Percentiles rank a stretch among this genome's conserved stretches.
Conservation (phyloP, 441 rosid genomes). For the Mallotus japonicus region DNA sequence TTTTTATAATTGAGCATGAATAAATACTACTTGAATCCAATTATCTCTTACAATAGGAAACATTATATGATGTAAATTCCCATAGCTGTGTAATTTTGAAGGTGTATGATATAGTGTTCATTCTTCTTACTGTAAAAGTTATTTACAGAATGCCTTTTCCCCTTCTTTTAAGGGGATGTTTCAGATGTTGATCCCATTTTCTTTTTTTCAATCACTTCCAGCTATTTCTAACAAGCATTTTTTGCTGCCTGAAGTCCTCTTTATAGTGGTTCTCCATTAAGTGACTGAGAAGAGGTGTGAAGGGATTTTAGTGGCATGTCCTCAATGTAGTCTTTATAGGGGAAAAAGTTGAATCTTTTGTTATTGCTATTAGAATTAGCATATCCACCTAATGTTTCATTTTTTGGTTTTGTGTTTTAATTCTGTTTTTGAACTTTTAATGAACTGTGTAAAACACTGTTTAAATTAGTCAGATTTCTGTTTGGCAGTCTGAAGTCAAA, state of each 20-base stretch:
- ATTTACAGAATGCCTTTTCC: too few species aligned
- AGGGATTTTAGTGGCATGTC: neutral
- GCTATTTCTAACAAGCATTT: neutral
- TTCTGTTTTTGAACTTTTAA: neutral
- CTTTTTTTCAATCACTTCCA: neutral
- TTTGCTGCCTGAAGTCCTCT: neutral
- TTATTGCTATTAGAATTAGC: neutral
- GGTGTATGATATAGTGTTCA: neutral
- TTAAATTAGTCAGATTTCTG: neutral
- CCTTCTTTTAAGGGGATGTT: too few species aligned
- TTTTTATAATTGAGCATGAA: neutral
- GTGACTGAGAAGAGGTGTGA: neutral
- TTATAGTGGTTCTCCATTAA: neutral
- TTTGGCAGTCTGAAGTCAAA: neutral
- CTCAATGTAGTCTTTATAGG: neutral
- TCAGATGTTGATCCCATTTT: too few species aligned
- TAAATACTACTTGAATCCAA: neutral
- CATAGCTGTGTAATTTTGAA: neutral
- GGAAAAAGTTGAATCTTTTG: neutral
- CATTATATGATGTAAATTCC: neutral
- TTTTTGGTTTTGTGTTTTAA: neutral
- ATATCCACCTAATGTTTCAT: neutral
- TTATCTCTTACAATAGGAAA: neutral
- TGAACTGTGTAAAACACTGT: neutral
- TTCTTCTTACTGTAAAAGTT: neutral